Evolutionary conservation across 768 basidiomycete species (phyloP).

Genomic region (Hemileccinum rubropunctum): DNA sequence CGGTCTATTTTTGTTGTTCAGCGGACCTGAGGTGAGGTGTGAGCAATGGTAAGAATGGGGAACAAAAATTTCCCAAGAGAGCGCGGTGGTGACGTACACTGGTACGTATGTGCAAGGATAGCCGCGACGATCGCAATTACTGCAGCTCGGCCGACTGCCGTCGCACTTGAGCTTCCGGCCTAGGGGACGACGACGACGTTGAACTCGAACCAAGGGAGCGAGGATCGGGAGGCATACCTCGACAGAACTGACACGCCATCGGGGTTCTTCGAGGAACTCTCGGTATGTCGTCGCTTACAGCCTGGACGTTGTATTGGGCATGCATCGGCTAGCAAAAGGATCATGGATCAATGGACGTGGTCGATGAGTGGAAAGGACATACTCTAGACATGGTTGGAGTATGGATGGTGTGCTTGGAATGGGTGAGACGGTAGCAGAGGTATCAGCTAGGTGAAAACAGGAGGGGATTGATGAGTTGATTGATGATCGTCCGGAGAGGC

Average conservation of each 20-base stretch:
- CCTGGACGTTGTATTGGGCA: conserved; percentile 12
- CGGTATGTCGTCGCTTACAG: conserved; percentile 20
- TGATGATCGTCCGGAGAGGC: conserved; percentile 8
- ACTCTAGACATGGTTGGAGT: conserved; percentile 25
- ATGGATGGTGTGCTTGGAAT: conserved; percentile 1
- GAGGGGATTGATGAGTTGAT: conserved; percentile 11
- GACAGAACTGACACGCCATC: conserved; percentile 75
- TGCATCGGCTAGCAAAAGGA: conserved; percentile 9
- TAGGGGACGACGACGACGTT: conserved; percentile 23
- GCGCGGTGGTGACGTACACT: conserved; percentile 48
- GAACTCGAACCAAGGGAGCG: neutral
- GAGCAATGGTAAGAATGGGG: conserved; percentile 6
- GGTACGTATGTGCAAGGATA: conserved; percentile 60
- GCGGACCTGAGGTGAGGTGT: conserved; percentile 19
- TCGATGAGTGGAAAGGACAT: conserved; percentile 2
- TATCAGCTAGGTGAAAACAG: conserved; percentile 1
- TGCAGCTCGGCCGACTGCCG: conserved; percentile 59
- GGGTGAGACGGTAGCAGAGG: neutral
- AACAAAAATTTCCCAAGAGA: conserved; percentile 5
- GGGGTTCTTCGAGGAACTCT: conserved; percentile 47
- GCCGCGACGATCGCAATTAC: conserved; percentile 60
- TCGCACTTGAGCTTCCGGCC: conserved; percentile 76
- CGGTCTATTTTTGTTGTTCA: conserved; percentile 32
- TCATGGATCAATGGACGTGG: neutral
- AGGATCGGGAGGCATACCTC: conserved; percentile 40